phyloP scores from a whole-genome alignment of 495 filamentous ascomycete species.

The Aspergillus saccharolyticus region DNA sequence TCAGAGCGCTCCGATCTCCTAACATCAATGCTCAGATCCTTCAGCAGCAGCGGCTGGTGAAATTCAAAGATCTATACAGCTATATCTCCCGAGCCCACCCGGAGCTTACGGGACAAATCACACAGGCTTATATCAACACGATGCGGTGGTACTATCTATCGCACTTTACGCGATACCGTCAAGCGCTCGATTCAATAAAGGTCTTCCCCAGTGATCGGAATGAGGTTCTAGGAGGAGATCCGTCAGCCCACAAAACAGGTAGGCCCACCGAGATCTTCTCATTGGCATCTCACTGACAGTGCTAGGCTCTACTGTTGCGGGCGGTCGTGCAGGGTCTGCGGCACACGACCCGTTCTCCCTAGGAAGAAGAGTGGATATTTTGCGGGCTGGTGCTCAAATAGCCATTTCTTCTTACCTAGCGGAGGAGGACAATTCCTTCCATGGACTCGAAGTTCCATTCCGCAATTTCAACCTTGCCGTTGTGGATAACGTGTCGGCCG shows the following conservation, averaged over 20 bases:
- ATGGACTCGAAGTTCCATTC: conserved; percentile 87
- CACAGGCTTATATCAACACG: conserved; percentile 92
- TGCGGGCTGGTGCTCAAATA: conserved; percentile 62
- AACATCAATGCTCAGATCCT: conserved; percentile 95
- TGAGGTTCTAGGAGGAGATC: conserved; percentile 78
- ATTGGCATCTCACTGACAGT: conserved; percentile 10
- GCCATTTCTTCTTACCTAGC: conserved; percentile 78
- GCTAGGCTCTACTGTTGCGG: conserved; percentile 28
- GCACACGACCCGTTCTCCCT: conserved; percentile 85
- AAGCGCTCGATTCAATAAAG: conserved; percentile 77
- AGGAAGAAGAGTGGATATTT: conserved; percentile 74
- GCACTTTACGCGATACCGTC: conserved; percentile 84
- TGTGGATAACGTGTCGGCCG: conserved; percentile 88
- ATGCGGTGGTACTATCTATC: conserved; percentile 98
- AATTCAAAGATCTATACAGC: conserved; percentile 77
- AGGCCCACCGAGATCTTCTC: conserved; percentile 16
- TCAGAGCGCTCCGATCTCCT: conserved; percentile 86
- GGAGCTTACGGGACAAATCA: conserved; percentile 77
- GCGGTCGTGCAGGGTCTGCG: conserved; percentile 46
- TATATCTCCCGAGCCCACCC: conserved; percentile 79
- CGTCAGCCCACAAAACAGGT: conserved; percentile 54
- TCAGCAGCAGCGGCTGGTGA: conserved; percentile 82
- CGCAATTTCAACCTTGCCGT: conserved; percentile 91
- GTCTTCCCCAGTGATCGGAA: conserved; percentile 76
- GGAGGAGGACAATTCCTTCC: conserved; percentile 77